Evolutionary conservation across 2,329 filamentous ascomycete genomes (phyloP), one percentile per base, ranked within the genome.

Genomic region (Teratosphaeriaceae sp.): DNA sequence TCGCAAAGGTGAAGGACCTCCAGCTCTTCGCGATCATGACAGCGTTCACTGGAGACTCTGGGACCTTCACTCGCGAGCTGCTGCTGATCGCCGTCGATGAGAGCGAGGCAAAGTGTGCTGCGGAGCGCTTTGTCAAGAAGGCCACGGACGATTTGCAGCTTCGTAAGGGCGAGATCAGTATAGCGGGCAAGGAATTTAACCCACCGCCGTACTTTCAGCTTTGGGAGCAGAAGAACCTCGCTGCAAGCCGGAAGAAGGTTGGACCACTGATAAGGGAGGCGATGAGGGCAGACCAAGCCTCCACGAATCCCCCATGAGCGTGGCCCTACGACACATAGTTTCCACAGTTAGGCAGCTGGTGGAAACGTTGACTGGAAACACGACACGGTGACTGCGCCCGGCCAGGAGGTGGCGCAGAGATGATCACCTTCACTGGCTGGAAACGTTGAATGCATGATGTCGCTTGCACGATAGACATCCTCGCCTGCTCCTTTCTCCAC

Each of bases 1-100:
- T 80, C 67, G 69, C 74, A 0, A 54, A 63, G n/a, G 76, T 80
- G 58, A 71, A 74, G 43, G 51, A 65, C 0, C 61, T 89, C n/a
- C 78, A 82, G 43, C 57, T 89, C 8, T 76, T 75, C 7, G 72
- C 71, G 8, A 67, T 89, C 43, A 85, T 89, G 81, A 87, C 85
- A 1, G 78, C 78, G n/a, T 78, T 71, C 16, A 69, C 73, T 18
- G 60, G 66, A 3, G 66, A 71, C 0, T 65, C 64, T 0, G 78
- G 74, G 0, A 57, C 67, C 13, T 86, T 88, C 48, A 68, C 70
- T 50, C 69, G 86, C 39, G 78, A 92, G 57, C 64, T 90, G 5
- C 65, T 89, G 0, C 84, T 82, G 76, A 81, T 74, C 0, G 56
- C 78, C 1, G 74, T 69, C 20, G 65, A 71, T 1, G 59, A 61